Evolutionary conservation across 2,329 filamentous ascomycete species (phyloP), one percentile per base, ranked within the genome.

Genomic region (Diaporthe citrichinensis): DNA sequence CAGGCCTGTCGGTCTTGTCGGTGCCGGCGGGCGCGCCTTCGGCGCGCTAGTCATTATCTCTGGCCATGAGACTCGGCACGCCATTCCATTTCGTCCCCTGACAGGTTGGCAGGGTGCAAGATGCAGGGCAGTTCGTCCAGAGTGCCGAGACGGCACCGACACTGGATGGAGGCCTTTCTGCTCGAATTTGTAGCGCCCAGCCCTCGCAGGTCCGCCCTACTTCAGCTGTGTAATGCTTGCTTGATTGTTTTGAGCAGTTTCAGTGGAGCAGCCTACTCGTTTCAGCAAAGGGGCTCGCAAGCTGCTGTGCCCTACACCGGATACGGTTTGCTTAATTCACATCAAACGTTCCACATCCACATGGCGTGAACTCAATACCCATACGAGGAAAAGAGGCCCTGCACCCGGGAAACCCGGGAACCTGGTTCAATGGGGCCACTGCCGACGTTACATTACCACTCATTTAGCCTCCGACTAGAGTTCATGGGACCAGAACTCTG

Each of bases 41-140:
- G 65, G 65, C 65, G 49, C 65, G 34, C 65, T 69, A 69, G 65
- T 69, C 65, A 68, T 53, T n/a, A 12, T 12, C 25, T 20, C 46
- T 25, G 6, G n/a, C 44, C 62, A 25, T 39, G 46, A 39, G 62
- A 69, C 65, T 69, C 46, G 46, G 46, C 49, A 55, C 23, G 31
- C 65, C 14, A 69, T 69, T 23, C n/a, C 25, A 14, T n/a, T n/a
- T 53, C 49, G 34, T 39, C 31, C 28, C 49, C 34, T 69, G 65
- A 69, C 65, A 36, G 62, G 31, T 15, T 41, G 65, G 20, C n/a
- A 25, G 62, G 46, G 31, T 39, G 46, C 31, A 41, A 39, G 31
- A 28, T 20, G 12, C 23, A 49, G 20, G 31, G 34, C 44, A 36
- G 31, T 4, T n/a, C n/a, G 6, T 36, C 17, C n/a, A 15, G 23